Conservation (phyloP, 441 rosid species). For the Metrosideros polymorpha region DNA sequence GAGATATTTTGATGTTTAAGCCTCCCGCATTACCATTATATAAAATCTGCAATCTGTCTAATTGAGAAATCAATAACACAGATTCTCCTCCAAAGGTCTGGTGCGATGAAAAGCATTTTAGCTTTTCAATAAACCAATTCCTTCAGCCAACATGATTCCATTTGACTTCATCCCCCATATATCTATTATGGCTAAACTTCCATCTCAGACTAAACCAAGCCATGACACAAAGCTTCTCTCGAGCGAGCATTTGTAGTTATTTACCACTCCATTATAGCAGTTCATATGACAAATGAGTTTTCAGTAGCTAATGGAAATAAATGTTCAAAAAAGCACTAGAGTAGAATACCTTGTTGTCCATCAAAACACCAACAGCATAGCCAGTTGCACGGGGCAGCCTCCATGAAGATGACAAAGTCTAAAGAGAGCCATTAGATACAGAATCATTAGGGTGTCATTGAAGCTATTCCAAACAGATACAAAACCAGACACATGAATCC, state of each 20-base stretch:
- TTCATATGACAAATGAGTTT: not conserved
- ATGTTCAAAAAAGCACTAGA: not conserved
- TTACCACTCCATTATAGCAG: not conserved
- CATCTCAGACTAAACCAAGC: not conserved
- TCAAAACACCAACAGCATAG: conserved; percentile 67
- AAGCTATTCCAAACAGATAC: not conserved
- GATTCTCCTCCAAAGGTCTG: not conserved
- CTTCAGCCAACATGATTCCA: not conserved
- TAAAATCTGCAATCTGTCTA: not conserved
- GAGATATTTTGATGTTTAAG: not conserved
- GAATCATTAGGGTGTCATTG: not conserved
- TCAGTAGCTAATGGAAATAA: not conserved
- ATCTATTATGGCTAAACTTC: not conserved
- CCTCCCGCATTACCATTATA: not conserved
- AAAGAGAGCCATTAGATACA: not conserved
- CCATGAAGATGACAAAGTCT: conserved; percentile 63
- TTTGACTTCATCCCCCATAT: not conserved
- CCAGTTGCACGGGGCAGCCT: conserved; percentile 29
- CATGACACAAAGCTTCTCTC: not conserved
- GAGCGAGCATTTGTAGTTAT: not conserved
- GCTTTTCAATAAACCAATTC: not conserved
- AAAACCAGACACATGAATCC: not conserved
- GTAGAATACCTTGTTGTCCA: conserved; percentile 56
- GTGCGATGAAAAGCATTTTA: not conserved
- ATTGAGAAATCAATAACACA: not conserved